Conservation (phyloP, 306 rosid species). For the Glycine tomentella region DNA sequence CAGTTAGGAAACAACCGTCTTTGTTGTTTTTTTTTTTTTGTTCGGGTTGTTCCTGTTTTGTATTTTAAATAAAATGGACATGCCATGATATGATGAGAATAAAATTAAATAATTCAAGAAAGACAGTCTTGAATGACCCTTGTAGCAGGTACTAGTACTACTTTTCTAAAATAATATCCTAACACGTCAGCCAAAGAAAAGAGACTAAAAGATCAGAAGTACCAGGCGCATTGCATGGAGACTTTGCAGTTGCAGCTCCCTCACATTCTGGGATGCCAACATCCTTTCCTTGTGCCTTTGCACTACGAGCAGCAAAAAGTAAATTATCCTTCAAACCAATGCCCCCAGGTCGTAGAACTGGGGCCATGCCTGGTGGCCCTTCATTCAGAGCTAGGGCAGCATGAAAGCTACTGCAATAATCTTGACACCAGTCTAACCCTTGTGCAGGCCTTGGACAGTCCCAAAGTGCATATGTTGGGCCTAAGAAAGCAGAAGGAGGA, state of each 20-base stretch:
- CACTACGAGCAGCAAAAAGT: conserved; percentile 88
- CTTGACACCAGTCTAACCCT: conserved; percentile 84
- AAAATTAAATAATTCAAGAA: conserved; percentile 31
- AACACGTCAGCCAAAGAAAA: conserved; percentile 27
- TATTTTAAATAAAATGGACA: too few species aligned
- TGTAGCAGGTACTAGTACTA: conserved; percentile 4
- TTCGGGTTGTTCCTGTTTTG: too few species aligned
- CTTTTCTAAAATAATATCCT: conserved; percentile 11
- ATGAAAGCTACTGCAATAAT: conserved; percentile 96
- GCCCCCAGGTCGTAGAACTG: conserved; percentile 95
- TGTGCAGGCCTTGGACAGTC: conserved; percentile 86
- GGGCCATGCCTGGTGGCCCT: conserved; percentile 98
- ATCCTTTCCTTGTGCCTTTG: conserved; percentile 90
- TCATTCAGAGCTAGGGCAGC: conserved; percentile 90
- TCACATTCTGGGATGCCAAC: conserved; percentile 98
- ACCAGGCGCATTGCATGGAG: conserved; percentile 99
- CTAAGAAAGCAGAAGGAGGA: conserved; percentile 96
- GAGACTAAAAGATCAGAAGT: conserved; percentile 42
- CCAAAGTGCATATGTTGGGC: conserved; percentile 99
- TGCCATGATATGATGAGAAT: too few species aligned
- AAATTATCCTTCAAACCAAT: conserved; percentile 90
- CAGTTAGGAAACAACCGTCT: too few species aligned
- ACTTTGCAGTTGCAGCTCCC: conserved; percentile 98
- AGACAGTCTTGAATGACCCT: conserved; percentile 25
- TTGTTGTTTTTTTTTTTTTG: too few species aligned